phyloP scores from a whole-genome alignment of 2,329 filamentous ascomycete genomes.

The Blastomyces gilchristii region DNA sequence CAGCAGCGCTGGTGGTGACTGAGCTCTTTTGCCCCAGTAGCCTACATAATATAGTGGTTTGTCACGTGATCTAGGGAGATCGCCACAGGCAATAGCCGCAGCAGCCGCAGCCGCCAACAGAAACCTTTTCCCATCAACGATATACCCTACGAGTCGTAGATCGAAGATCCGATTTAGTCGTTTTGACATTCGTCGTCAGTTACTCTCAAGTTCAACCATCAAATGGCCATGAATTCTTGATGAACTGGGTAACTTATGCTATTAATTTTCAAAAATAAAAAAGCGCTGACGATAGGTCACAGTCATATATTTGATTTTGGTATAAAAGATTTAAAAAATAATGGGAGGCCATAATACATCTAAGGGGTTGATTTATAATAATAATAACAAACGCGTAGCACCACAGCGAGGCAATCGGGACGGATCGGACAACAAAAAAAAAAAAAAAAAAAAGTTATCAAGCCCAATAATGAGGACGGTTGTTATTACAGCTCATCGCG shows the following conservation, averaged over 20 bases:
- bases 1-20: too few species aligned
- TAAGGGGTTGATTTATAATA: background rate
- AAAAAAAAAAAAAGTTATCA: background rate
- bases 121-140: too few species aligned
- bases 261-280: background rate
- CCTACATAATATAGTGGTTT: too few species aligned
- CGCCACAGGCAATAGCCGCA: too few species aligned
- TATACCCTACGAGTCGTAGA: too few species aligned
- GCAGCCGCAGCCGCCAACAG: too few species aligned
- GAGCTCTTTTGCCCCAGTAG: too few species aligned
- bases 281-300: background rate
- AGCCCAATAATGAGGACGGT: background rate
- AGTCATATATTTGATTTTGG: background rate
- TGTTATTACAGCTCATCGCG: slow-evolving; percentile 15
- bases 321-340: background rate
- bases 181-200: too few species aligned
- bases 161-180: too few species aligned
- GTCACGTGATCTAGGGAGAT: too few species aligned
- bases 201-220: background rate
- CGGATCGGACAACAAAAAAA: background rate
- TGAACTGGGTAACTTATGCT: background rate
- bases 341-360: background rate
- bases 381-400: background rate
- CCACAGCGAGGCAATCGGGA: background rate
- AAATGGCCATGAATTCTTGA: background rate